phyloP scores from a whole-genome alignment of 331 rosid genomes.

The Ulmus americana region DNA sequence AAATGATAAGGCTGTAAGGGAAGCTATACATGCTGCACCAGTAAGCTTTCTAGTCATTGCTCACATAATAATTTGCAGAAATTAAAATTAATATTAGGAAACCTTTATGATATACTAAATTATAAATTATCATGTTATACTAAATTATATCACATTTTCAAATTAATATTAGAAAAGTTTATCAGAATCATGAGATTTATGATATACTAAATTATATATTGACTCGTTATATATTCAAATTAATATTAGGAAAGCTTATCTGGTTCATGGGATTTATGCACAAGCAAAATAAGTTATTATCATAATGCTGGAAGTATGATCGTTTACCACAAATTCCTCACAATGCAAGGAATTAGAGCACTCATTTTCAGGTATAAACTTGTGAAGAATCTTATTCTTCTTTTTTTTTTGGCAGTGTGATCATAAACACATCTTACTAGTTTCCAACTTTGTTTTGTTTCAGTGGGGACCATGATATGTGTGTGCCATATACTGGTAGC shows the following conservation, averaged over 20 bases:
- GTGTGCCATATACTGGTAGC: constrained; percentile 52
- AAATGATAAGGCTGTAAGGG: constrained; percentile 36
- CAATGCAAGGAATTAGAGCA: constrained; percentile 35
- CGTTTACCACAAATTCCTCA: constrained; percentile 41
- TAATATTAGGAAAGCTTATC: constrained; percentile 29
- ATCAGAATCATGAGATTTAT: too few species aligned
- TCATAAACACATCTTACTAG: too few species aligned
- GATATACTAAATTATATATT: too few species aligned
- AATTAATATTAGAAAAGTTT: too few species aligned
- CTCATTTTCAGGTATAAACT: constrained; percentile 35
- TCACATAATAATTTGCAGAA: too few species aligned
- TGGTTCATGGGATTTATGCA: constrained; percentile 43
- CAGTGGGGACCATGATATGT: constrained; percentile 60
- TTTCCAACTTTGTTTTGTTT: neutral
- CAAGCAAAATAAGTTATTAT: constrained; percentile 15
- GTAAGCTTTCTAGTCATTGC: constrained; percentile 13
- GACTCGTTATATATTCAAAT: neutral
- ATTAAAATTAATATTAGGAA: constrained; percentile 21
- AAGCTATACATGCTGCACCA: constrained; percentile 42
- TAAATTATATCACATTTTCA: too few species aligned
- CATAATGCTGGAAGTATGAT: constrained; percentile 47
- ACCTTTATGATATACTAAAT: neutral
- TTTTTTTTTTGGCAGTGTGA: too few species aligned
- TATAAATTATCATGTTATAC: too few species aligned
- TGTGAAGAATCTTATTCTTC: too few species aligned